Conservation (phyloP, 2,329 filamentous ascomycete genomes). For the Epichloe baconii region DNA sequence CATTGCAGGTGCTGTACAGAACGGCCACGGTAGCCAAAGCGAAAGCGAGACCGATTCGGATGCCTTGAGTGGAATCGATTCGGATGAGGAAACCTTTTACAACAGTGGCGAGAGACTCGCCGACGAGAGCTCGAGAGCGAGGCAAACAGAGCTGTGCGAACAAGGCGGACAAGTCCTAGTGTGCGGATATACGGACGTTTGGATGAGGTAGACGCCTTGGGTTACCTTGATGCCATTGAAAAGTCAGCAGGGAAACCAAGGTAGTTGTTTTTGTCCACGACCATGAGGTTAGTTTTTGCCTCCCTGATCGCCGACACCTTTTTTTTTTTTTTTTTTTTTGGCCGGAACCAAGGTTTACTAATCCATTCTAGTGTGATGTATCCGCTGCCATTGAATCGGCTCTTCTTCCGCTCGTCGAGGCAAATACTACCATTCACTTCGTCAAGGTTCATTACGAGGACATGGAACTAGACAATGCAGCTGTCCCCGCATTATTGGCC, state of each 20-base stretch:
- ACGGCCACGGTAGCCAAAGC: constrained; percentile 15
- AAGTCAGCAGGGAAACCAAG: constrained; percentile 63
- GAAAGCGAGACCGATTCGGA: constrained; percentile 36
- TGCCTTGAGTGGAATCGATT: constrained; percentile 30
- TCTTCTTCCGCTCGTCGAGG: constrained; percentile 58
- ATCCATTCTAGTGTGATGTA: constrained; percentile 53
- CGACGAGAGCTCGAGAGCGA: constrained; percentile 62
- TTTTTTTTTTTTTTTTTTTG: constrained; percentile 9
- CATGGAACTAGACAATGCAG: constrained; percentile 84
- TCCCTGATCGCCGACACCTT: constrained; percentile 1
- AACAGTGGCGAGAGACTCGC: constrained; percentile 71
- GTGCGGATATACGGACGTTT: constrained; percentile 66
- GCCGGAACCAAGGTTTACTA: not conserved
- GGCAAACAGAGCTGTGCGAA: constrained; percentile 40
- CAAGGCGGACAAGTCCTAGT: constrained; percentile 61
- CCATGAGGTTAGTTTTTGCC: constrained; percentile 51
- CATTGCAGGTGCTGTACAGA: constrained; percentile 19
- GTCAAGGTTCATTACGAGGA: constrained; percentile 84
- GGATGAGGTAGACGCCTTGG: constrained; percentile 74
- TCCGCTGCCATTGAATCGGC: constrained; percentile 69
- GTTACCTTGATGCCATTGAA: constrained; percentile 94
- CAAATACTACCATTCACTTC: constrained; percentile 64
- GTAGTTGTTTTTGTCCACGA: constrained; percentile 94
- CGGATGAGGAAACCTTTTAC: constrained; percentile 71
- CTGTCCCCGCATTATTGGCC: constrained; percentile 75